phyloP scores from a whole-genome alignment of 2,329 filamentous ascomycete genomes.

The Lachnellula arida region DNA sequence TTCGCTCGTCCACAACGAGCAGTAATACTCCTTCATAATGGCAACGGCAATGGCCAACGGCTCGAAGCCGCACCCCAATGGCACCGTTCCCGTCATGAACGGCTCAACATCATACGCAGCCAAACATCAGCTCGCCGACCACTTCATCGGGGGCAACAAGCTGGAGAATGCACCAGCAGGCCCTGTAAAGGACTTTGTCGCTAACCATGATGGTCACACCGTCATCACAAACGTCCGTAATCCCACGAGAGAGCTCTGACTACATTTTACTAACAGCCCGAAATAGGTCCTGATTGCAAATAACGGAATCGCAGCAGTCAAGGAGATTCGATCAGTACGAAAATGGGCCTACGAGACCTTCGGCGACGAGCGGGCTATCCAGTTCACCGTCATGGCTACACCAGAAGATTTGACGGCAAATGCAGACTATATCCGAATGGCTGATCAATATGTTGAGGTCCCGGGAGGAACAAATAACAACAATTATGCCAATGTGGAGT shows the following conservation, averaged over 20 bases:
- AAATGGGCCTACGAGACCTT: slow-evolving; percentile 99
- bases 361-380: slow-evolving; percentile 94
- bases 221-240: slow-evolving; percentile 90
- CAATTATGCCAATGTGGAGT: slow-evolving; percentile 99
- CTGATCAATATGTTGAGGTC: slow-evolving; percentile 98
- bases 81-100: slow-evolving; percentile 48
- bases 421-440: slow-evolving; percentile 99
- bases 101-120: slow-evolving; percentile 67
- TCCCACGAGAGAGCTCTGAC: not conserved
- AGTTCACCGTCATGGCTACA: slow-evolving; percentile 99
- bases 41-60: slow-evolving; percentile 38
- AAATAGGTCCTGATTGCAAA: slow-evolving; percentile 92
- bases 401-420: slow-evolving; percentile 97
- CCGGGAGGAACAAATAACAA: slow-evolving; percentile 99
- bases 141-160: slow-evolving; percentile 95
- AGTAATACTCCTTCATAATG: slow-evolving; percentile 37
- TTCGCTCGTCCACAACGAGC: slow-evolving; percentile 28
- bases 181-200: slow-evolving; percentile 94
- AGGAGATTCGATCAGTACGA: slow-evolving; percentile 97
- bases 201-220: slow-evolving; percentile 84
- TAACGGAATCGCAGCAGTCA: slow-evolving; percentile 99
- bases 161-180: slow-evolving; percentile 76
- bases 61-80: slow-evolving; percentile 29
- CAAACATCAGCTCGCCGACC: slow-evolving; percentile 76
- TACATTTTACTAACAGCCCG: not conserved